A percentile compares a stretch with the other conserved stretches of the same genome.
phyloP scores from a whole-genome alignment of 176 grass and related monocot genomes.

The Eleusine coracana region DNA sequence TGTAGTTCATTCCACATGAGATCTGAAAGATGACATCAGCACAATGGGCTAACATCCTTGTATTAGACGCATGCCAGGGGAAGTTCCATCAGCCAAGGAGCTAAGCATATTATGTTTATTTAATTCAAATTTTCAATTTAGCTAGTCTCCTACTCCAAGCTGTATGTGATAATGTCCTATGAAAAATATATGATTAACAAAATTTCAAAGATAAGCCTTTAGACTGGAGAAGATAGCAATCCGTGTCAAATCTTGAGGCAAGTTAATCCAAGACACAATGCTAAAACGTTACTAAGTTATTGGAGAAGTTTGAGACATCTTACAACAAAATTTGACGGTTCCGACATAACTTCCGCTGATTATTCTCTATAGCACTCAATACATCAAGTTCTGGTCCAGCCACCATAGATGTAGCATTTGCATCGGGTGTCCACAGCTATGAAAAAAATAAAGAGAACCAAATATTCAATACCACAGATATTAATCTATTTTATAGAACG shows the following conservation, averaged over 20 bases:
- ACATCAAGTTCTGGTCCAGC: conserved; percentile 80
- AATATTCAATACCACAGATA: conserved; percentile 12
- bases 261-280: conserved; percentile 1
- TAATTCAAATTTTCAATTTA: conserved; percentile 17
- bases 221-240: neutral
- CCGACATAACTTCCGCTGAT: conserved; percentile 76
- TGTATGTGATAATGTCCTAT: neutral
- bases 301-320: conserved; percentile 20
- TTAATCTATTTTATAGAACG: neutral
- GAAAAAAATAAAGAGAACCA: neutral
- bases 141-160: neutral
- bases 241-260: neutral
- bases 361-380: conserved; percentile 77
- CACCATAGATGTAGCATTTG: conserved; percentile 59
- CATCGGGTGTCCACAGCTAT: conserved; percentile 94
- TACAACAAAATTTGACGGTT: conserved; percentile 81
- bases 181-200: conserved; percentile 1
- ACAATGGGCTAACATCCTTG: neutral
- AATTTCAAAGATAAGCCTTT: conserved; percentile 19
- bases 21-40: conserved; percentile 10
- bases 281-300: neutral
- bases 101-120: neutral
- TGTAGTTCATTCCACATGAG: conserved; percentile 18
- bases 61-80: neutral
- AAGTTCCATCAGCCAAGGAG: neutral